Percentiles rank a stretch among this genome's conserved stretches.
Conservation (phyloP, 2,329 filamentous ascomycete species). For the Claviceps pusilla region DNA sequence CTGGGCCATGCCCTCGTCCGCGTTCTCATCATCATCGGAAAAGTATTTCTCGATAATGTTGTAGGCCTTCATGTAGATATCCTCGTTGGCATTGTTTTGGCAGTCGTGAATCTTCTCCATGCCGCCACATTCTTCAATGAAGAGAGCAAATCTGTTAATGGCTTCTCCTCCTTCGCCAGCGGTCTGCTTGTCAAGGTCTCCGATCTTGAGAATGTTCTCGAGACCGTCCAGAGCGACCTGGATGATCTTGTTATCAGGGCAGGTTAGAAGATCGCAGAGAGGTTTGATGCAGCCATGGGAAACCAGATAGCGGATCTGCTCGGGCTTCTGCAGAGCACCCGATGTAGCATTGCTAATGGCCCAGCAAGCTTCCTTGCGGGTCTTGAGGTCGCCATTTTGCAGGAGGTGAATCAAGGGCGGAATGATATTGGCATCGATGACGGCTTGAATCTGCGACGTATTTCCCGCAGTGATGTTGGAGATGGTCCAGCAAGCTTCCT, state of each 20-base stretch:
- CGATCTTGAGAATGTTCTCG: constrained; percentile 99
- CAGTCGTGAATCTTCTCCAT: constrained; percentile 99
- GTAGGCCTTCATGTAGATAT: constrained; percentile 99
- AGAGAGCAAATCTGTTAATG: constrained; percentile 93
- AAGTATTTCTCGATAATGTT: constrained; percentile 99
- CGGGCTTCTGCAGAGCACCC: constrained; percentile 93
- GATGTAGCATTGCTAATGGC: constrained; percentile 97
- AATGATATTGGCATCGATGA: constrained; percentile 94
- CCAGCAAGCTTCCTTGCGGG: constrained; percentile 98
- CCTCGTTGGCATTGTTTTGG: constrained; percentile 99
- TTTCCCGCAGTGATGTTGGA: constrained; percentile 98
- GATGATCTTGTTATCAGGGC: constrained; percentile 99
- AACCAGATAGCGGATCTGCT: constrained; percentile 94
- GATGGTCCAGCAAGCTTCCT: constrained; percentile 99
- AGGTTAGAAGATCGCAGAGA: constrained; percentile 82
- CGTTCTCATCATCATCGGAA: constrained; percentile 92
- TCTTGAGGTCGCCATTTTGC: constrained; percentile 96
- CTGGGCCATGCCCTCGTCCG: constrained; percentile 65
- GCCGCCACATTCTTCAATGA: constrained; percentile 95
- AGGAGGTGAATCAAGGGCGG: constrained; percentile 90
- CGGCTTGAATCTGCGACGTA: constrained; percentile 90
- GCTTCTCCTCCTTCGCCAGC: constrained; percentile 57
- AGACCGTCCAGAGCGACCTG: constrained; percentile 94
- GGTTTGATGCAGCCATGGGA: constrained; percentile 92
- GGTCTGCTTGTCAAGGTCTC: constrained; percentile 93